These are phyloP conservation scores for Camellia lanceoleosa DNA, from an alignment of 148 eudicot genomes.

Conservation along the genomic window DNA sequence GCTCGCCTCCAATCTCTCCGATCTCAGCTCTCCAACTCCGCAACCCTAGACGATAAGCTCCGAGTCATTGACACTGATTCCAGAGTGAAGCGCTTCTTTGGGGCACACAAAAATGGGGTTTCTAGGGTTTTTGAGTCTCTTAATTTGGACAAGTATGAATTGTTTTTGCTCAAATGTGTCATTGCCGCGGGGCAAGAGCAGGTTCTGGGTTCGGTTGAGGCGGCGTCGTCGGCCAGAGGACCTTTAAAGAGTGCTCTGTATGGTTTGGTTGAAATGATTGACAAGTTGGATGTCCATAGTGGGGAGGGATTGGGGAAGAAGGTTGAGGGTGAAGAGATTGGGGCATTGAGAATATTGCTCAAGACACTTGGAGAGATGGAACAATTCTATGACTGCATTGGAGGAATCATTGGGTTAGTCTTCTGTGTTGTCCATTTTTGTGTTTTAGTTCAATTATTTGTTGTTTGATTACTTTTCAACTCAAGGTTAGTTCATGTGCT, in stretches of 20 bases:
- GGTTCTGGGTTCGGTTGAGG: conserved; percentile 35
- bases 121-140: conserved; percentile 39
- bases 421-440: not conserved
- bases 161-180: conserved; percentile 78
- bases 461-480: not conserved
- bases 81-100: conserved; percentile 49
- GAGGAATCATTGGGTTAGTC: conserved; percentile 85
- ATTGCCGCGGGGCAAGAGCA: conserved; percentile 82
- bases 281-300: conserved; percentile 55
- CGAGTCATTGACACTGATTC: conserved; percentile 46
- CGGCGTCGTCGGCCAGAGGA: conserved; percentile 28
- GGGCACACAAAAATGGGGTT: conserved; percentile 18
- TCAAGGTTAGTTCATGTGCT: not conserved
- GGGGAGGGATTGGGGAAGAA: conserved; percentile 20
- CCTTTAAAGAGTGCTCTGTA: conserved; percentile 64
- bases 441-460: not conserved
- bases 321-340: conserved; percentile 32
- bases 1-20: conserved; percentile 39
- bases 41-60: conserved; percentile 27
- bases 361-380: conserved; percentile 67
- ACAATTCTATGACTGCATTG: conserved; percentile 83
- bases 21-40: conserved; percentile 29
- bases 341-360: conserved; percentile 50
- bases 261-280: conserved; percentile 77
- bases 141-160: conserved; percentile 43